phyloP scores from a whole-genome alignment of 306 rosid genomes.

The Macrotyloma uniflorum region DNA sequence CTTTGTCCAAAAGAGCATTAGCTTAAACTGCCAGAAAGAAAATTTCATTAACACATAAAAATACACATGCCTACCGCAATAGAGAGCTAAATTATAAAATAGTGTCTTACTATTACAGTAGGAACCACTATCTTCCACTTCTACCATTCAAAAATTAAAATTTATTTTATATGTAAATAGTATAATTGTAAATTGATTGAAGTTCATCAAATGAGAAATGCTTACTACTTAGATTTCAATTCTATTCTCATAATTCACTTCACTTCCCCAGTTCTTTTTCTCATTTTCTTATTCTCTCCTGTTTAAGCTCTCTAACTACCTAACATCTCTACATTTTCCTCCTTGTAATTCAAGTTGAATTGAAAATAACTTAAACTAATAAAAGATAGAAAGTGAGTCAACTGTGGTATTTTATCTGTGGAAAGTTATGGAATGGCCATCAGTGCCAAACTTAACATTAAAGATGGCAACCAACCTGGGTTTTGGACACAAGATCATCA shows the following conservation, averaged over 20 bases:
- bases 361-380: not conserved
- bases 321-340: not conserved
- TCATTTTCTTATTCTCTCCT: not conserved
- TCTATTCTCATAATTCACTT: not conserved
- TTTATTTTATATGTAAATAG: not conserved
- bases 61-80: not conserved
- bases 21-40: not conserved
- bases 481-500: conserved; percentile 70
- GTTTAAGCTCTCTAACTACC: not conserved
- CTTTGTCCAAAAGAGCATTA: not conserved
- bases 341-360: not conserved
- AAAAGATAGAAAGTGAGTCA: not conserved
- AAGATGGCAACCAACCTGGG: conserved; percentile 55
- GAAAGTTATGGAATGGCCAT: conserved; percentile 3
- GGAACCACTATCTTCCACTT: not conserved
- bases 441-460: not conserved
- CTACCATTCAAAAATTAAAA: not conserved
- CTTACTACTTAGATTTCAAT: not conserved
- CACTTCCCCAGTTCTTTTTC: not conserved
- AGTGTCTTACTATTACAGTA: not conserved
- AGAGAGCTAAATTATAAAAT: not conserved
- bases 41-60: not conserved
- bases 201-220: not conserved
- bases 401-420: not conserved
- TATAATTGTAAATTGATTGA: conserved; percentile 11